Evolutionary conservation across 805 yeast species (phyloP).

Genomic region (Yueomyces sinensis): DNA sequence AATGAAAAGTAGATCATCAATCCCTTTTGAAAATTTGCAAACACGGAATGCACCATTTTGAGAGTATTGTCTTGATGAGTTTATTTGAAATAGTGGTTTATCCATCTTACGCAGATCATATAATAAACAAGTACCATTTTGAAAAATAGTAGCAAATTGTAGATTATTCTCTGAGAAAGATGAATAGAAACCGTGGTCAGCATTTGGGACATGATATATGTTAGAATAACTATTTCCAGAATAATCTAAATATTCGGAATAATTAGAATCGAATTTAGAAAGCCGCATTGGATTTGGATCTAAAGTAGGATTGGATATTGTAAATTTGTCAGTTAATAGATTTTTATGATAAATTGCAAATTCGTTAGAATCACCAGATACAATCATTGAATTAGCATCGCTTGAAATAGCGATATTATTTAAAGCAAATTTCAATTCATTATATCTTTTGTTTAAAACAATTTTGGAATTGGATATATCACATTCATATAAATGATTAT

Average conservation of each 20-base stretch:
- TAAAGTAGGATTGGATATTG: conserved; percentile 18
- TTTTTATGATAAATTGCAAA: conserved; percentile 39
- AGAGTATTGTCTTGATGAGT: conserved; percentile 45
- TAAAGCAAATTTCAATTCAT: conserved; percentile 47
- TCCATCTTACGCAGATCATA: conserved; percentile 60
- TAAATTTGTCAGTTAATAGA: conserved; percentile 18
- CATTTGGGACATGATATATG: conserved; percentile 28
- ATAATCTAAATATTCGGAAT: conserved; percentile 2
- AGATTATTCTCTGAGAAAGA: conserved; percentile 65
- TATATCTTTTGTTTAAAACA: conserved; percentile 30
- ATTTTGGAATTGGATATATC: conserved; percentile 37
- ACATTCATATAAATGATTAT: conserved; percentile 52
- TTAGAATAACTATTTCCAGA: not conserved
- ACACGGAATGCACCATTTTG: conserved; percentile 57
- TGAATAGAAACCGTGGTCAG: conserved; percentile 76
- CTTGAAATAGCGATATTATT: conserved; percentile 65
- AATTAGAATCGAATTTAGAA: conserved; percentile 21
- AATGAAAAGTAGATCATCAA: conserved; percentile 64
- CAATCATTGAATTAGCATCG: conserved; percentile 41
- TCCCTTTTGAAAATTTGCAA: conserved; percentile 45
- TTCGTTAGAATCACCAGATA: conserved; percentile 67
- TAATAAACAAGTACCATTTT: conserved; percentile 67
- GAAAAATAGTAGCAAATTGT: conserved; percentile 69
- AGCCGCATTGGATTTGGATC: conserved; percentile 16
- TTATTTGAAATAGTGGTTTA: conserved; percentile 39